A percentile compares a stretch with the other conserved stretches of the same genome.
Evolutionary conservation across 2,329 filamentous ascomycete species (phyloP).

Genomic region (Talaromyces sp.): DNA sequence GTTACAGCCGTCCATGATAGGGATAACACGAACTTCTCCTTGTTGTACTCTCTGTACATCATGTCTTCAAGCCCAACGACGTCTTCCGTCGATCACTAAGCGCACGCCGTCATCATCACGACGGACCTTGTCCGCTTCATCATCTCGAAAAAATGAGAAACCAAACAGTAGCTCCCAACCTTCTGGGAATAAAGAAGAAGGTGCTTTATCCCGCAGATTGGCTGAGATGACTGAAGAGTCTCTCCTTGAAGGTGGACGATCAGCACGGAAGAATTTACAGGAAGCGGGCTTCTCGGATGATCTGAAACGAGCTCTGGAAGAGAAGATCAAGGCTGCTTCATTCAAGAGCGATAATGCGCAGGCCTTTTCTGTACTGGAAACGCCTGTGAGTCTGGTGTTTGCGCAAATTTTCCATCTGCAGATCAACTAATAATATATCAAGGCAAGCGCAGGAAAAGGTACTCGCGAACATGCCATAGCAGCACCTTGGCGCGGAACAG

Average conservation of each 20-base stretch:
- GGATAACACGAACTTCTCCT: background rate
- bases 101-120: background rate
- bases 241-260: slow-evolving; percentile 53
- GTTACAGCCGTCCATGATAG: slow-evolving; percentile 2
- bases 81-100: background rate
- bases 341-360: slow-evolving; percentile 54
- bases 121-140: slow-evolving; percentile 22
- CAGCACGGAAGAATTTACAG: slow-evolving; percentile 55
- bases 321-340: slow-evolving; percentile 55
- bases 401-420: no score
- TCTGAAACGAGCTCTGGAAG: slow-evolving; percentile 56
- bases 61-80: background rate
- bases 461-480: slow-evolving; percentile 66
- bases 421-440: background rate
- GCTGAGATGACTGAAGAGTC: slow-evolving; percentile 60
- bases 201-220: slow-evolving; percentile 58
- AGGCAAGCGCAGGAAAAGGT: slow-evolving; percentile 61
- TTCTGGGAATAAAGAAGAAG: slow-evolving; percentile 39
- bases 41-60: slow-evolving; percentile 9
- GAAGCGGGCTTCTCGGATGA: slow-evolving; percentile 63
- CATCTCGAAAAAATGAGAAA: slow-evolving; percentile 24
- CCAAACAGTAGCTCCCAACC: slow-evolving; percentile 21
- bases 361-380: slow-evolving; percentile 52
- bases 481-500: slow-evolving; percentile 73
- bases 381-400: slow-evolving; percentile 43